Evolutionary conservation across 2,329 filamentous ascomycete genomes (phyloP), one percentile per base, ranked within the genome.

Genomic region (Claviceps monticola): DNA sequence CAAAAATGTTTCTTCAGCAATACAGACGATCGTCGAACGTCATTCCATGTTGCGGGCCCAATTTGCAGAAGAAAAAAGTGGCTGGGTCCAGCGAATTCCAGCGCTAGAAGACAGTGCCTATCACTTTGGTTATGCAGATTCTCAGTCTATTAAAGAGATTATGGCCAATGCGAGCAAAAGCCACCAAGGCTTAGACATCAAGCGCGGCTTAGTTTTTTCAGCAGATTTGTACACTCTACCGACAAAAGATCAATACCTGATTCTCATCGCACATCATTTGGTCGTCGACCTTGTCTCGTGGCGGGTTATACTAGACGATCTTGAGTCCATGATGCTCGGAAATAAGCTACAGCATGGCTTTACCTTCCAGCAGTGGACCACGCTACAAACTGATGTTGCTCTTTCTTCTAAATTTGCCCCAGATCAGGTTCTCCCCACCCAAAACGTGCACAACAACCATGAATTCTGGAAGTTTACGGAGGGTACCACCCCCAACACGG

Each of bases 281-380:
- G 62, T 68, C 2, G 63, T 74, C n/a, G 71, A 74, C 50, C 57
- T 74, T 6, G 69, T 74, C 1, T 71, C 70, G 0, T 75, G 72
- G 72, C 62, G 69, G 5, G 62, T 71, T 5, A 59, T 74, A 3
- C 56, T 73, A 0, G 65, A 69, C 36, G 71, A 75, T 46, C 59
- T 74, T 0, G 70, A 74, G 52, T 60, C 62, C 4, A 53, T 68
- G 0, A 57, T 74, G 6, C 57, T 64, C 8, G 37, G 51, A 5
- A 49, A 14, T 54, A 42, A 23, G 51, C 53, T n/a, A 34, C 19
- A 19, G 51, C 57, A 59, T n/a, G 51, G 9, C 29, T 29, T 37
- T 56, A 47, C 61, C 0, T 71, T 72, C 55, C 64, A 65, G 39
- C 62, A 56, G 34, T 71, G 69, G 68, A 57, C 55, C 6, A 54